Conservation (phyloP, 805 yeast genomes). For the Lipomyces japonicus region DNA sequence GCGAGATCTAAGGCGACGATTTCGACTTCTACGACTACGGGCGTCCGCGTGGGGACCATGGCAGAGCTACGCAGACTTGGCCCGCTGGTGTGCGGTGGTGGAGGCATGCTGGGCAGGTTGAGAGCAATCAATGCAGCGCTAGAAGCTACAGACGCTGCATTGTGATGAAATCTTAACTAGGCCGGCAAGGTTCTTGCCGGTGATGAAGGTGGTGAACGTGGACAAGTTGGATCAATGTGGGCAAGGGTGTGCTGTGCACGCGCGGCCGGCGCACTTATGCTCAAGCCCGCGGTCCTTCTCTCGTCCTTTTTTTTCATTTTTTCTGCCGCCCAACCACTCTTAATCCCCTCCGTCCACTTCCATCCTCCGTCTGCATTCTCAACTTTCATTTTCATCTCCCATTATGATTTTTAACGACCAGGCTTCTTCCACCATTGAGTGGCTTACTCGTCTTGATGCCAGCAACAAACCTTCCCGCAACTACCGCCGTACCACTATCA, state of each 20-base stretch:
- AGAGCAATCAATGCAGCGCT: constrained; percentile 13
- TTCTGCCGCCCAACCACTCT: neutral
- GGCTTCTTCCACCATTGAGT: constrained; percentile 48
- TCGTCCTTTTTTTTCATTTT: neutral
- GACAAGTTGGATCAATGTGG: no score
- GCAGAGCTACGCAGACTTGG: constrained; percentile 19
- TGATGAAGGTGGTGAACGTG: no score
- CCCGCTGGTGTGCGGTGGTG: constrained; percentile 18
- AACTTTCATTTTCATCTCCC: neutral
- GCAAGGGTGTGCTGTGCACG: no score
- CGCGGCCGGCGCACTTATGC: no score
- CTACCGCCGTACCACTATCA: constrained; percentile 91
- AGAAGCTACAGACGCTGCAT: constrained; percentile 2
- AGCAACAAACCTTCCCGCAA: constrained; percentile 69
- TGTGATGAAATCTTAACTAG: neutral
- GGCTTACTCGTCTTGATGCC: constrained; percentile 79
- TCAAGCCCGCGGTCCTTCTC: no score
- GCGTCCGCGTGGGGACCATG: neutral
- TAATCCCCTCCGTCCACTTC: constrained; percentile 4
- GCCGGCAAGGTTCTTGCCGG: neutral
- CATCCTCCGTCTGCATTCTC: constrained; percentile 8
- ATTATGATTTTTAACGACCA: constrained; percentile 27
- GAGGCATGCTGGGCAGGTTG: constrained; percentile 17
- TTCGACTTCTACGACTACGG: neutral
- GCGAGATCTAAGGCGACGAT: constrained; percentile 3